Evolutionary conservation across 2,329 filamentous ascomycete genomes (phyloP).

Genomic region (Aspergillus jensenii): DNA sequence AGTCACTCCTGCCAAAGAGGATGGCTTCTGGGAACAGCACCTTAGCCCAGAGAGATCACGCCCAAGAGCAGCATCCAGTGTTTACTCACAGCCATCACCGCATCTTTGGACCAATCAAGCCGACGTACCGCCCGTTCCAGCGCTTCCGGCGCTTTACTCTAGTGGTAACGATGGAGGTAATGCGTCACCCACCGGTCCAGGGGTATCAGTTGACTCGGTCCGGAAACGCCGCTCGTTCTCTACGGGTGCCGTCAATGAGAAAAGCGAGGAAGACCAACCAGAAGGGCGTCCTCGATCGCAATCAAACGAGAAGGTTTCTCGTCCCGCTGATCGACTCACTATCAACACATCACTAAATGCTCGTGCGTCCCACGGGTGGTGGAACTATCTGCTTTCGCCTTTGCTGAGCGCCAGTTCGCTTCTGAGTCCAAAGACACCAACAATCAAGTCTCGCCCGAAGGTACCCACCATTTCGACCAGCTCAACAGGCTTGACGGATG

Average conservation of each 20-base stretch:
- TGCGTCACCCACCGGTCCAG: constrained; percentile 8
- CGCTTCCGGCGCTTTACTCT: constrained; percentile 36
- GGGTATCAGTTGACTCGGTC: constrained; percentile 19
- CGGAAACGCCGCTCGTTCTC: constrained; percentile 34
- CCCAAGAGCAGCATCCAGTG: constrained; percentile 41
- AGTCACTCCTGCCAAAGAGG: constrained; percentile 45
- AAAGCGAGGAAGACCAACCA: constrained; percentile 21
- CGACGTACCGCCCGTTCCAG: constrained; percentile 42
- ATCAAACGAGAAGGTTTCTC: constrained; percentile 31
- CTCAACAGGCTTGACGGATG: constrained; percentile 18
- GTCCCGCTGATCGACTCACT: constrained; percentile 31
- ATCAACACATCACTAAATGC: constrained; percentile 38
- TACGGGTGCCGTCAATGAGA: constrained; percentile 39
- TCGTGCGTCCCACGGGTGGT: constrained; percentile 50
- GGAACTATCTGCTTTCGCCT: constrained; percentile 49
- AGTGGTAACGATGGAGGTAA: constrained; percentile 14
- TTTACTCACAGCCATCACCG: constrained; percentile 45
- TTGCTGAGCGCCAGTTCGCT: constrained; percentile 40
- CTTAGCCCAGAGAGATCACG: constrained; percentile 22
- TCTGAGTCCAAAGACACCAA: constrained; percentile 28
- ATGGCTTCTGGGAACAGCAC: constrained; percentile 35
- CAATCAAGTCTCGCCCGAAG: constrained; percentile 24
- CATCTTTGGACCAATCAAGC: constrained; percentile 23
- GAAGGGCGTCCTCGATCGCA: constrained; percentile 20
- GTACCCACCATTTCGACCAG: constrained; percentile 24